Conservation (phyloP, 1,284 basidiomycete species). For the Marasmius sp. region DNA sequence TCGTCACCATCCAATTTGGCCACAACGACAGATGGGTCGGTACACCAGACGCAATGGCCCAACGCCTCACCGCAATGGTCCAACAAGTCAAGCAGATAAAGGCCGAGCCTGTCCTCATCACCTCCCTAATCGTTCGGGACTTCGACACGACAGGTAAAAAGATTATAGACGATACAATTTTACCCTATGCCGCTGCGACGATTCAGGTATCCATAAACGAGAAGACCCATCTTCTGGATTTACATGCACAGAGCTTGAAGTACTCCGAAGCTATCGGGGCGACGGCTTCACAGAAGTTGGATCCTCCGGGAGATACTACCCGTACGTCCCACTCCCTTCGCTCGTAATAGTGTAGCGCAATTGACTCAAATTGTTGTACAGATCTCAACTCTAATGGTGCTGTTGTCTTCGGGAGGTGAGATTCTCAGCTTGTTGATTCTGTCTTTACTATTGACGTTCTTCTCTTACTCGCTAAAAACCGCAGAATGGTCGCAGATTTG, state of each 20-base stretch:
- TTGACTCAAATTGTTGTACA: neutral
- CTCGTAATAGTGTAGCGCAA: no score
- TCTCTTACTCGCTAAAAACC: neutral
- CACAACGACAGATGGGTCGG: neutral
- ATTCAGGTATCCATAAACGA: neutral
- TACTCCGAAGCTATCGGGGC: neutral
- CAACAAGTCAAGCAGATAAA: neutral
- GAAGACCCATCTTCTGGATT: neutral
- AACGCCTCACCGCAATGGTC: neutral
- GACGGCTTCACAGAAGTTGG: neutral
- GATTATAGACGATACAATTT: neutral
- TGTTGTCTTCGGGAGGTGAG: neutral
- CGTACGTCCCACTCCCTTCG: neutral
- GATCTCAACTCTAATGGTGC: neutral
- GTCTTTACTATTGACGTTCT: neutral
- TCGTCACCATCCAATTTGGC: neutral
- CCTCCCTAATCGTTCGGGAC: neutral
- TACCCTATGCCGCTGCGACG: neutral
- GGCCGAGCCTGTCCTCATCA: neutral
- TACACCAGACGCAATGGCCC: neutral
- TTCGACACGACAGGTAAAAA: neutral
- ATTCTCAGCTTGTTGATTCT: no score
- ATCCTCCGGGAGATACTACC: neutral
- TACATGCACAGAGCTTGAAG: neutral
- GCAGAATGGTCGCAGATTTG: neutral